Evolutionary conservation across 78 protist species (phyloP), one percentile per base, ranked within the genome.

Genomic region (Planoprotostelium fungivorum): DNA sequence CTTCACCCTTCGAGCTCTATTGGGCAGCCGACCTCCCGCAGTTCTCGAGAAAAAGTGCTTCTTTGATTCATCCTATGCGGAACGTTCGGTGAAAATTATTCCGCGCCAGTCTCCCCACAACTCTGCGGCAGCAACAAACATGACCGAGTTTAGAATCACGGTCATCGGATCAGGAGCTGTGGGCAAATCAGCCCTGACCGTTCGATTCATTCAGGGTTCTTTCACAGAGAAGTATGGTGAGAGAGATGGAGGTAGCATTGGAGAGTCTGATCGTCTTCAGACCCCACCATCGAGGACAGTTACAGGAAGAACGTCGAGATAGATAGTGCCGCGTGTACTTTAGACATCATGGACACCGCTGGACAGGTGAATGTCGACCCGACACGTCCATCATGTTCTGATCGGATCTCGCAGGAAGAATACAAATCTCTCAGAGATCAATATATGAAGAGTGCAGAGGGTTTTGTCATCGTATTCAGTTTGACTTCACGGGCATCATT

Each of bases 131-230:
- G n/a, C n/a, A n/a, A 51, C 73, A 25, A 51, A 5, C 73, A 51
- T 51, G 73, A 51, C 5, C 16, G 73, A 51, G 16, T 51, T 51
- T 51, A 51, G 73, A 51, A 51, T 51, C 73, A 51, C 94, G 29
- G 91, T 92, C n/a, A 92, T 92, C 92, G 94, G 94, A 16, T 90
- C 94, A 0, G 94, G 94, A 88, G 87, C 92, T n/a, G 94, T 92
- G 38, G 94, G 94, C 29, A 92, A 92, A 37, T 92, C 94, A n/a
- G 94, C 94, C 0, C 36, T 92, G 1, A 92, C 94, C 0, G 94
- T 92, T 0, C 94, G 89, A 38, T 92, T 92, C 38, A 92, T 91
- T n/a, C 94, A 92, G 89, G 94, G 94, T 34, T 86, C 89, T 63
- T 92, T 92, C 63, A 86, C 88, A 36, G 94, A 92, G 39, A 92